Evolutionary conservation across 495 filamentous ascomycete species (phyloP).

Genomic region (Penicillium cinerascens): DNA sequence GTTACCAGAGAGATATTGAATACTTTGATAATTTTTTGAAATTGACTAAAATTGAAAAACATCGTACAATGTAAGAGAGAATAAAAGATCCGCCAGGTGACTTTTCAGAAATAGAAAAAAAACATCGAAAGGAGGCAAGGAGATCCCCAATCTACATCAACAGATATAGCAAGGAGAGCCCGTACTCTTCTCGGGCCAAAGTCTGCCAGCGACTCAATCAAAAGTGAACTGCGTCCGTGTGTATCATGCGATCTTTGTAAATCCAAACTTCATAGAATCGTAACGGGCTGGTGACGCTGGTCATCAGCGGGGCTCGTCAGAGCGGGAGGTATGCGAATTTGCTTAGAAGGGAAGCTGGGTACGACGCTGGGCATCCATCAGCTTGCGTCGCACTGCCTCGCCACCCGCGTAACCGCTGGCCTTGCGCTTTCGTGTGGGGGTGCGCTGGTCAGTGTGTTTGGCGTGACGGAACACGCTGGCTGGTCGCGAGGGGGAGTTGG

Average conservation of each 20-base stretch:
- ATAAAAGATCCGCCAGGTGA: neutral
- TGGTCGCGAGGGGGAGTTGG: conserved; percentile 42
- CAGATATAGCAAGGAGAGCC: neutral
- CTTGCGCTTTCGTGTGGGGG: conserved; percentile 44
- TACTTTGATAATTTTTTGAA: neutral
- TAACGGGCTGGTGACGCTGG: neutral
- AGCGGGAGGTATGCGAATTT: neutral
- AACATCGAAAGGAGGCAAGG: neutral
- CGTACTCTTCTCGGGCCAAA: conserved; percentile 2
- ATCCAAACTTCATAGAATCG: conserved; percentile 27
- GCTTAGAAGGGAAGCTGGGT: conserved; percentile 39
- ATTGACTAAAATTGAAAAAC: neutral
- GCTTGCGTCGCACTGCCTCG: conserved; percentile 46
- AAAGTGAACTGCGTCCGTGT: conserved; percentile 23
- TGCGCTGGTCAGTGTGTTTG: conserved; percentile 41
- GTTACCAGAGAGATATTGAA: neutral
- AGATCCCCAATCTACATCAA: neutral
- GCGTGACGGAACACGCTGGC: conserved; percentile 49
- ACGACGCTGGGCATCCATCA: conserved; percentile 45
- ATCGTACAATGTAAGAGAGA: neutral
- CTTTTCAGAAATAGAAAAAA: neutral
- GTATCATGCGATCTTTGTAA: conserved; percentile 25
- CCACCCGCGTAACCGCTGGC: conserved; percentile 36
- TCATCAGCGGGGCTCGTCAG: neutral
- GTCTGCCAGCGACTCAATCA: conserved; percentile 25